Base-by-base conservation (phyloP, 2,329 filamentous ascomycete genomes). In the Ceratocystis destructans region DNA sequence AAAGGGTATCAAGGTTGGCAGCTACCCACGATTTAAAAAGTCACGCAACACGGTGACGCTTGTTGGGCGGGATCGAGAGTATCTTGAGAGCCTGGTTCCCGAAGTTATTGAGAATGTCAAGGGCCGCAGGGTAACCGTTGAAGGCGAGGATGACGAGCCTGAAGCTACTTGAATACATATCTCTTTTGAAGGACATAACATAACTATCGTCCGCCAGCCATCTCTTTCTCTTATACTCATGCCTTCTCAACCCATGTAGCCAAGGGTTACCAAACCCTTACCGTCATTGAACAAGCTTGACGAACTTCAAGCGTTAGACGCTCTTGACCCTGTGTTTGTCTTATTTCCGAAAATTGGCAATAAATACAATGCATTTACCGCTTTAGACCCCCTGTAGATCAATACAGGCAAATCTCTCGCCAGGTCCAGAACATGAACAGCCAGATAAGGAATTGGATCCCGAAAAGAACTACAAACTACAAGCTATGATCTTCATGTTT, bases 21-120 rank as follows among this genome's bases (percentile, higher is more conserved):
- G 90, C 75, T 97, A 99, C 76, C 94, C 94, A 45, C 81, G 90
- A 66, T 96, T 92, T 91, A 90, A 88, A 4, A 93, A 90, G 80
- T 84, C 85, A 72, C 81, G 81, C 69, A 97, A 97, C 75, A 94
- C 91, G 0, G 90, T 97, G 61, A 96, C 93, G 10, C 79, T 99
- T 64, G 92, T 96, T 22, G 84, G 84, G 17, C 85, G 84, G 70
- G 88, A 96, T 73, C 79, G 82, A 70, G 86, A 83, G 28, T 93
- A 84, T 71, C 82, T 97, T 73, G 90, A 96, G 74, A 86, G 84
- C 63, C 76, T 96, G 69, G 83, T 95, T 15, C 62, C 65, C 1
- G 65, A 67, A 10, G 89, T 96, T 2, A 83, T 89, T 73, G 77
- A 84, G 73, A 87, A 87, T 64, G 87, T 96, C 4, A 77, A 90